Evolutionary conservation across 129 eudicot species (phyloP), one percentile per base, ranked within the genome.

Genomic region (Dittrichia graveolens): DNA sequence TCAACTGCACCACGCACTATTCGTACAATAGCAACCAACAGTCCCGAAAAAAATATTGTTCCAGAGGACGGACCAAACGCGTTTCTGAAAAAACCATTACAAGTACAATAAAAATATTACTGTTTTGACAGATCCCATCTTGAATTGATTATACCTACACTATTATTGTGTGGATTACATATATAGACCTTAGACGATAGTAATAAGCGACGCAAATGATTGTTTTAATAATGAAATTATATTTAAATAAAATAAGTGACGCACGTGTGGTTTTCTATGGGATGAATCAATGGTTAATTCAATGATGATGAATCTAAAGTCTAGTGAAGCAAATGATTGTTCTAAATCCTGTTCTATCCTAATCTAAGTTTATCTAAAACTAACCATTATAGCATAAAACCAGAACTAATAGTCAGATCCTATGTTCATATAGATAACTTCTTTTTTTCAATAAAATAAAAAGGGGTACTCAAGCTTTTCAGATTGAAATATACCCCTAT

Each of bases 11-110:
- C 78, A 46, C 99, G 99, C 43, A 95, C 88, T 9, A 91, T 60
- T 1, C 94, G 94, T 4, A 95, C 96, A 41, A 83, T 57, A 78
- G 35, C 77, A 11, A 91, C 65, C 8, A 91, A 71, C 75, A 95
- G 70, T 46, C 99, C 99, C 3, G 97, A 95, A 67, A 95, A 83
- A 61, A 96, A 95, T 83, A 95, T 67, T 6, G 99, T 95, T 80
- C 99, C 99, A 65, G 79, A 79, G 41, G 99, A 95, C 43, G 99
- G 85, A 37, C 97, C 95, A 61, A 95, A 95, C 15, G 99, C 99
- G 53, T 95, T 95, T 80, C 99, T 95, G 87, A 80, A 88, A 67
- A 37, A 72, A 55, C 11, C 7, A 47, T 40, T 40, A 76, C 2
- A 46, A 52, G 9, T 67, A 24, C 58, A 43, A 69, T 0, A 52